Conservation (phyloP, 495 filamentous ascomycete genomes). For the Emericellopsis terricola region DNA sequence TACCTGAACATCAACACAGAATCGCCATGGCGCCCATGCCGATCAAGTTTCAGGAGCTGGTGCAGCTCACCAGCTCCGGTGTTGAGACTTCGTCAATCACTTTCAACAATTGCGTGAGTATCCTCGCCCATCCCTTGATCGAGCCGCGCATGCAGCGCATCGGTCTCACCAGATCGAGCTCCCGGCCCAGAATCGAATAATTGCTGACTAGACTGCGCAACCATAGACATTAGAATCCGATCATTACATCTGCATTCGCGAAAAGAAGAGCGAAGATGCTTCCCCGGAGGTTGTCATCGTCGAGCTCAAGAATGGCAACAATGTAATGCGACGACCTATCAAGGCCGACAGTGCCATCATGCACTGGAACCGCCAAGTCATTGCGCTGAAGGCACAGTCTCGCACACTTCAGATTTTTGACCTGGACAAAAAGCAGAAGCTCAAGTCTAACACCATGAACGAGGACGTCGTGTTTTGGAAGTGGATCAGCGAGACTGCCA, state of each 20-base stretch:
- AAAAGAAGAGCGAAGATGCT: slow-evolving; percentile 64
- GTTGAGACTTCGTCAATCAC: slow-evolving; percentile 81
- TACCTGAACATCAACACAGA: too few species aligned
- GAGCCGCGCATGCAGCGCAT: too few species aligned
- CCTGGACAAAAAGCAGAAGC: slow-evolving; percentile 70
- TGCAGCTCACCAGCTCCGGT: slow-evolving; percentile 64
- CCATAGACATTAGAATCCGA: slow-evolving; percentile 94
- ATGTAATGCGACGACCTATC: slow-evolving; percentile 82
- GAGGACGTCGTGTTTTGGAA: slow-evolving; percentile 99
- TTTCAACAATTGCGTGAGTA: slow-evolving; percentile 89
- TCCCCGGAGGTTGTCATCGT: slow-evolving; percentile 91
- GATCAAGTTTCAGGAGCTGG: slow-evolving; percentile 88
- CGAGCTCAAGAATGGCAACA: slow-evolving; percentile 87
- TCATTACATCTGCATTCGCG: slow-evolving; percentile 83
- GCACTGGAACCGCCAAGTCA: slow-evolving; percentile 93
- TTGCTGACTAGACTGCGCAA: too few species aligned
- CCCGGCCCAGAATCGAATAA: too few species aligned
- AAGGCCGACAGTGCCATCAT: slow-evolving; percentile 99
- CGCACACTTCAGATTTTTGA: slow-evolving; percentile 97
- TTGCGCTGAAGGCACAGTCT: slow-evolving; percentile 81
- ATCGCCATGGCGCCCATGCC: slow-evolving; percentile 39
- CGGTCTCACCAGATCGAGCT: too few species aligned
- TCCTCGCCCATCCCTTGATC: background rate
- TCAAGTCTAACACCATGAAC: slow-evolving; percentile 87
- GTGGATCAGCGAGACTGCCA: slow-evolving; percentile 76